Percentiles rank a stretch among this genome's conserved stretches.
These are phyloP conservation scores for Aureobasidium leucospermi DNA, from an alignment of 2,329 filamentous ascomycete genomes.

Conservation along the genomic window DNA sequence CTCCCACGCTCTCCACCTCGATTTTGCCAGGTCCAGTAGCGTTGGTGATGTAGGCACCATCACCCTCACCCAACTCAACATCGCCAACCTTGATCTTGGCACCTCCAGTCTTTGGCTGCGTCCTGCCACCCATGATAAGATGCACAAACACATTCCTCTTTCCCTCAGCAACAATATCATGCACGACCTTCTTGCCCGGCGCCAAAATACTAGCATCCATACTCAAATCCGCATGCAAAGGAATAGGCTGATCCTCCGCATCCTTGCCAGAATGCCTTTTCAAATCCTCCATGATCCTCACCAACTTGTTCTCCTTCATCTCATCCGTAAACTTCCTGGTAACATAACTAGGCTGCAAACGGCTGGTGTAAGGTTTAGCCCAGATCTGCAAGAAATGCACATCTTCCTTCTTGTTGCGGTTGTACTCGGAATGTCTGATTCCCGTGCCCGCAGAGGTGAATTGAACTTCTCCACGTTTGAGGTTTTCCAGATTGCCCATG, in stretches of 20 bases:
- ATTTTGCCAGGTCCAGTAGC: constrained; percentile 37
- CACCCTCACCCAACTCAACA: constrained; percentile 63
- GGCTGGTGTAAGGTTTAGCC: constrained; percentile 69
- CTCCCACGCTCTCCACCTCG: constrained; percentile 40
- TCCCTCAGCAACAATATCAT: constrained; percentile 61
- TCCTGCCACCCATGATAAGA: constrained; percentile 57
- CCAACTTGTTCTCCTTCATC: constrained; percentile 61
- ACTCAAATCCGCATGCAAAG: constrained; percentile 75
- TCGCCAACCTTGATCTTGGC: constrained; percentile 65
- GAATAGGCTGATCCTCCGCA: constrained; percentile 61
- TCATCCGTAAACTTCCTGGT: constrained; percentile 66
- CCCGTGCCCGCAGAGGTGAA: constrained; percentile 82
- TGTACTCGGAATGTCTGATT: constrained; percentile 75
- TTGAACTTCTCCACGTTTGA: constrained; percentile 76
- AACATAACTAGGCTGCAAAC: constrained; percentile 68
- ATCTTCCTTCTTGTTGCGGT: constrained; percentile 62
- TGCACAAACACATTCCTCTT: constrained; percentile 71
- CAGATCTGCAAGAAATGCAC: constrained; percentile 83
- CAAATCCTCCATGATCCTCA: constrained; percentile 69
- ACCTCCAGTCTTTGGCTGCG: constrained; percentile 58
- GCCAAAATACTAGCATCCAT: constrained; percentile 73
- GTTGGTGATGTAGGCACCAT: constrained; percentile 67
- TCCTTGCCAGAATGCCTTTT: constrained; percentile 59
- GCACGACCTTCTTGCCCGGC: constrained; percentile 59
- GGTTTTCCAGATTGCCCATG: constrained; percentile 63